phyloP scores from a whole-genome alignment of 345 rosid species.

The Orychophragmus violaceus region DNA sequence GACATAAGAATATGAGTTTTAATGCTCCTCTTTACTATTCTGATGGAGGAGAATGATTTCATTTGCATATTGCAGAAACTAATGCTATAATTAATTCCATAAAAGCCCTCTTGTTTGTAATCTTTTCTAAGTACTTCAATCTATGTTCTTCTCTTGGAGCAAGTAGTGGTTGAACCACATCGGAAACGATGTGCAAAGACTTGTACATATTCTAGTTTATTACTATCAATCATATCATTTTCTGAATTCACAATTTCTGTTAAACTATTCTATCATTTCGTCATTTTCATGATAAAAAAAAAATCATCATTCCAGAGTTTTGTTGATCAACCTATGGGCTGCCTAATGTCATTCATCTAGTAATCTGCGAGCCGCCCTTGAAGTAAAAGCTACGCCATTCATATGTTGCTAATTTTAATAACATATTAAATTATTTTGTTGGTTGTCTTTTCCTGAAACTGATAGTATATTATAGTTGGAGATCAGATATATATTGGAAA shows the following conservation, averaged over 20 bases:
- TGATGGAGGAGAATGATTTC: background rate
- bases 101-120: background rate
- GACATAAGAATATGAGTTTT: no score
- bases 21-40: background rate
- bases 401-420: no score
- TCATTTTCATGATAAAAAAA: background rate
- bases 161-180: background rate
- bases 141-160: no score
- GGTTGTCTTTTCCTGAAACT: background rate
- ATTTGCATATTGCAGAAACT: constrained; percentile 7
- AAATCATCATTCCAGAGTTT: background rate
- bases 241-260: background rate
- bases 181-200: background rate
- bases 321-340: background rate
- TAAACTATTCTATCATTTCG: background rate
- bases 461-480: background rate
- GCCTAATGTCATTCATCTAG: background rate
- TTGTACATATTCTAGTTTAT: background rate
- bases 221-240: background rate
- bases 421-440: background rate
- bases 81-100: background rate
- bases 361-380: background rate
- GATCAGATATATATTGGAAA: background rate
- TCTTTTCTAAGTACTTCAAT: background rate
- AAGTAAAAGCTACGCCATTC: background rate